Evolutionary conservation across 2,329 filamentous ascomycete species (phyloP).

Genomic region (Xylariales sp.): DNA sequence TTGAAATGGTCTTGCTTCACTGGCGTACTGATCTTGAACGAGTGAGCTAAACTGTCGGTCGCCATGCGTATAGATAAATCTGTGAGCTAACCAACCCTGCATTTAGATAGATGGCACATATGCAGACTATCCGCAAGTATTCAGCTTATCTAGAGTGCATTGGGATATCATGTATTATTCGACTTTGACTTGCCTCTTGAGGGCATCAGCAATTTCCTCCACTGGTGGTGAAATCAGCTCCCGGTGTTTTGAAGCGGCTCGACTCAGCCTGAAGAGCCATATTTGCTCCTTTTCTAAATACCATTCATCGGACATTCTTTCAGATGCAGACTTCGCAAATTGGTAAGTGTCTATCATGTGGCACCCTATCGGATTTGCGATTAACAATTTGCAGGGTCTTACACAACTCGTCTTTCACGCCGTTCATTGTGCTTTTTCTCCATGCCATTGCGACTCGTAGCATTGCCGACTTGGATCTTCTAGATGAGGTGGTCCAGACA

Average conservation of each 20-base stretch:
- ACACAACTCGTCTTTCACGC: slow-evolving; percentile 5
- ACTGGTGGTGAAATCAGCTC: slow-evolving; percentile 3
- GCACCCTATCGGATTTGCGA: neutral
- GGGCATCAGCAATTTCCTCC: neutral
- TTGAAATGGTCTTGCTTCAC: neutral
- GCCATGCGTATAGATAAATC: neutral
- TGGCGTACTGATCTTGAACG: slow-evolving; percentile 7
- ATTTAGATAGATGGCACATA: neutral
- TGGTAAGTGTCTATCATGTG: neutral
- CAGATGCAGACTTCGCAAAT: slow-evolving; percentile 13
- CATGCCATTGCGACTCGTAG: slow-evolving; percentile 7
- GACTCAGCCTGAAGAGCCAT: neutral
- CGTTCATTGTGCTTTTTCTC: slow-evolving; percentile 13
- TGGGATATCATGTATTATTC: slow-evolving; percentile 19
- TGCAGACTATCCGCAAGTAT: slow-evolving; percentile 7
- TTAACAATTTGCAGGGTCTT: slow-evolving; percentile 6
- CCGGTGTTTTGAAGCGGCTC: slow-evolving; percentile 9
- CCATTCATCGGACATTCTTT: neutral
- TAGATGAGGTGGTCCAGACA: slow-evolving; percentile 12
- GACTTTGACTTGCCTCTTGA: slow-evolving; percentile 13
- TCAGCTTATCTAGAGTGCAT: slow-evolving; percentile 6
- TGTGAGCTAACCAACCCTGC: neutral
- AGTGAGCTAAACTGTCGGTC: neutral
- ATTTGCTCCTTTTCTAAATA: slow-evolving; percentile 6
- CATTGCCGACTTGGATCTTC: slow-evolving; percentile 1